Conservation (phyloP, 345 rosid species). For the Aquilaria malaccensis region DNA sequence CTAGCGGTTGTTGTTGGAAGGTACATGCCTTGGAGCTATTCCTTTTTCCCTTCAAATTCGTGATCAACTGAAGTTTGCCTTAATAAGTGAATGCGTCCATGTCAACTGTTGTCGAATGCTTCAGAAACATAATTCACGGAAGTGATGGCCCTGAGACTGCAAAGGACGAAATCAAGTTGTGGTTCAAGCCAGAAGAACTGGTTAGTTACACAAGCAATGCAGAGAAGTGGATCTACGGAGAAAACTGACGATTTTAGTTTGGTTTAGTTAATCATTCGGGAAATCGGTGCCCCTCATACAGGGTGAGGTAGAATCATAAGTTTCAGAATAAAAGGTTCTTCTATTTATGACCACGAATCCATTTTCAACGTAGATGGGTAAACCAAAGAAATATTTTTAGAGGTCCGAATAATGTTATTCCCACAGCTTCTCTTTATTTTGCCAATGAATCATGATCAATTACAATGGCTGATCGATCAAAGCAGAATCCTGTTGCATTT, state of each 20-base stretch:
- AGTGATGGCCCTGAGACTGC: slow-evolving; percentile 99
- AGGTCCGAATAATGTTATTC: too few relatives aligned
- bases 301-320: slow-evolving; percentile 21
- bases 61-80: neutral
- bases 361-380: too few relatives aligned
- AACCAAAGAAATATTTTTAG: too few relatives aligned
- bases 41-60: too few relatives aligned
- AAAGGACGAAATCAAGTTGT: slow-evolving; percentile 73
- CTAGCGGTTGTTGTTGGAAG: slow-evolving; percentile 93
- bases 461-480: too few relatives aligned
- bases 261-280: slow-evolving; percentile 5
- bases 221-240: slow-evolving; percentile 93
- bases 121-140: slow-evolving; percentile 94
- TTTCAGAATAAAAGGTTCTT: slow-evolving; percentile 22
- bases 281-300: slow-evolving; percentile 18
- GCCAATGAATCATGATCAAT: too few relatives aligned
- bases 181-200: slow-evolving; percentile 97
- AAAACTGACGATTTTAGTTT: slow-evolving; percentile 32
- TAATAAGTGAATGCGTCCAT: neutral
- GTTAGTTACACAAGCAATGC: slow-evolving; percentile 69
- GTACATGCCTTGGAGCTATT: slow-evolving; percentile 20
- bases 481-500: too few relatives aligned
- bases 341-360: neutral
- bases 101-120: neutral
- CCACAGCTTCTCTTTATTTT: too few relatives aligned